These are phyloP conservation scores for Plasmodium relictum DNA, from an alignment of 169 alveolate genomes.

Conservation along the genomic window DNA sequence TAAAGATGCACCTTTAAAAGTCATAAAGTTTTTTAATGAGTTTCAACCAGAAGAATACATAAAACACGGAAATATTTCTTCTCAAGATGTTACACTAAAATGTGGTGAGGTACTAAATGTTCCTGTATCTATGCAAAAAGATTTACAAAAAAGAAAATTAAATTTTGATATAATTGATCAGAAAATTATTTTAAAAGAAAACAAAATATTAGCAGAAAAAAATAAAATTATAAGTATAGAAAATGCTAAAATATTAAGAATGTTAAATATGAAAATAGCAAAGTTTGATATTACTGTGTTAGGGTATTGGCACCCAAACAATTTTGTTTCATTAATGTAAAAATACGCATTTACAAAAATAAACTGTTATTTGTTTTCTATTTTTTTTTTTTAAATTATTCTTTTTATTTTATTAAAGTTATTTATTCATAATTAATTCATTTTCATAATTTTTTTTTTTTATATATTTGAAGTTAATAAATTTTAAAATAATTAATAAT, in stretches of 20 bases:
- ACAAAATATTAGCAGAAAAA: constrained; percentile 71
- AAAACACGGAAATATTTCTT: constrained; percentile 61
- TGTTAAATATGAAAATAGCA: constrained; percentile 77
- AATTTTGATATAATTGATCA: constrained; percentile 76
- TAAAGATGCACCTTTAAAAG: constrained; percentile 65
- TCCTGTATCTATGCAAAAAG: constrained; percentile 77
- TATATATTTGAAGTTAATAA: too few relatives aligned
- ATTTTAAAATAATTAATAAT: too few relatives aligned
- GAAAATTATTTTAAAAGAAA: constrained; percentile 65
- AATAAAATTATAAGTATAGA: constrained; percentile 58
- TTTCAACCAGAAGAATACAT: constrained; percentile 77
- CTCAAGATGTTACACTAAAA: constrained; percentile 45
- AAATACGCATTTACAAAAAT: neutral
- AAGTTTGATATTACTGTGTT: constrained; percentile 70
- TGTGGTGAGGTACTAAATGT: constrained; percentile 65
- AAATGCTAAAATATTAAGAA: constrained; percentile 70
- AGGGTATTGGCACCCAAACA: constrained; percentile 57
- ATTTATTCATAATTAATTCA: neutral
- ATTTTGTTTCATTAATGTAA: constrained; percentile 50
- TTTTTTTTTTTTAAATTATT: constrained; percentile 10
- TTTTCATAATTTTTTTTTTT: neutral
- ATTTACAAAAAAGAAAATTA: constrained; percentile 73
- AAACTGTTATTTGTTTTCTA: neutral
- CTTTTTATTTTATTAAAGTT: neutral
- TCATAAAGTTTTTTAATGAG: constrained; percentile 69